Evolutionary conservation across 148 eudicot species (phyloP).

Genomic region (Silene uniflora): DNA sequence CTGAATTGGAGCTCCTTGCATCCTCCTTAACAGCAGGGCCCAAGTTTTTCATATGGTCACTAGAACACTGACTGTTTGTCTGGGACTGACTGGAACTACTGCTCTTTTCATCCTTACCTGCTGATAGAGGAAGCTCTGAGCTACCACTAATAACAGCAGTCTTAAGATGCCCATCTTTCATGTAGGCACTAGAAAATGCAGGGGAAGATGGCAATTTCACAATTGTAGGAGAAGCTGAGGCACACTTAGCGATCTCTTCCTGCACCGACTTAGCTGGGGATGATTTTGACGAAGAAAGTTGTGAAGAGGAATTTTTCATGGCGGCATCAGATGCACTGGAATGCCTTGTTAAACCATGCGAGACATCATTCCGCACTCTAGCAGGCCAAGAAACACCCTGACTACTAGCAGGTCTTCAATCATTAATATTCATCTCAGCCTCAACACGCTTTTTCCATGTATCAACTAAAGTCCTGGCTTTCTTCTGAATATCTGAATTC

Average conservation of each 20-base stretch:
- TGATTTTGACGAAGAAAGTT: constrained; percentile 46
- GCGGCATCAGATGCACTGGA: constrained; percentile 57
- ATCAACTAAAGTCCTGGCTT: too few species aligned
- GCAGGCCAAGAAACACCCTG: constrained; percentile 60
- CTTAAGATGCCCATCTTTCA: constrained; percentile 38
- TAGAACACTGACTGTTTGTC: constrained; percentile 62
- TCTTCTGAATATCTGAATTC: too few species aligned
- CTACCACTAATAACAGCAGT: constrained; percentile 22
- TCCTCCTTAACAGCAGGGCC: constrained; percentile 50
- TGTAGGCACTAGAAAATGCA: constrained; percentile 30
- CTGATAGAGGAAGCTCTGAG: constrained; percentile 40
- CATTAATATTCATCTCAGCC: constrained; percentile 77
- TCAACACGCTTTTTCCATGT: too few species aligned
- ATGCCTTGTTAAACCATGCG: constrained; percentile 44
- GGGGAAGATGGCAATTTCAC: constrained; percentile 36
- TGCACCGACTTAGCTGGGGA: constrained; percentile 41
- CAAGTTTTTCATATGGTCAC: constrained; percentile 47
- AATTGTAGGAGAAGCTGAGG: constrained; percentile 39
- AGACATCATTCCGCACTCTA: constrained; percentile 52
- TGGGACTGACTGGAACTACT: constrained; percentile 77
- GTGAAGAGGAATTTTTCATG: constrained; percentile 40
- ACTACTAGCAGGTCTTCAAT: constrained; percentile 51
- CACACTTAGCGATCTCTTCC: constrained; percentile 47
- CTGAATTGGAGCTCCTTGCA: constrained; percentile 50
- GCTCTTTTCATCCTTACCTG: constrained; percentile 56